phyloP scores from a whole-genome alignment of 2,329 filamentous ascomycete genomes.

The Blumeria graminis region DNA sequence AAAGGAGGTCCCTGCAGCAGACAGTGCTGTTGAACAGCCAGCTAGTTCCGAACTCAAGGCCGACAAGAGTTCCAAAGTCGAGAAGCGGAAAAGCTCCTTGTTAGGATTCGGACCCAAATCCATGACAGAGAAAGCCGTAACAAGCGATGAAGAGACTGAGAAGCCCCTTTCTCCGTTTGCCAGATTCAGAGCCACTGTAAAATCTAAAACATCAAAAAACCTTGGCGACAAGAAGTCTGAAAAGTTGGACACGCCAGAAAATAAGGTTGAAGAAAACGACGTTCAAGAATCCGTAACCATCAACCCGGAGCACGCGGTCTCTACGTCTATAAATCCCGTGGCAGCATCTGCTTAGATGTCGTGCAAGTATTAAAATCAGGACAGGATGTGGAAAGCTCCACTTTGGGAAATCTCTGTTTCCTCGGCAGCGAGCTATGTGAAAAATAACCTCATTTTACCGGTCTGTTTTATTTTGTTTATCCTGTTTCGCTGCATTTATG shows the following conservation, averaged over 20 bases:
- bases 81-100: constrained; percentile 37
- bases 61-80: constrained; percentile 18
- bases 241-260: constrained; percentile 17
- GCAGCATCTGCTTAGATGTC: constrained; percentile 13
- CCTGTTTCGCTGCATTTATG: constrained; percentile 10
- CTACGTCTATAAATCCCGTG: constrained; percentile 11
- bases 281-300: constrained; percentile 4
- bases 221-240: constrained; percentile 24
- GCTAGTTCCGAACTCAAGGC: constrained; percentile 18
- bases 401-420: not conserved
- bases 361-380: constrained; percentile 3
- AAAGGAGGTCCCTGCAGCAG: constrained; percentile 10
- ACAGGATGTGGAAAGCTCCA: not conserved
- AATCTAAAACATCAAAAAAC: constrained; percentile 15
- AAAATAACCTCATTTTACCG: not conserved
- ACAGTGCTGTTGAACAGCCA: constrained; percentile 14
- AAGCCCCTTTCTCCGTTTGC: constrained; percentile 15
- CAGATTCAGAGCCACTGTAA: constrained; percentile 16
- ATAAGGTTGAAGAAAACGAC: constrained; percentile 11
- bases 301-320: constrained; percentile 3
- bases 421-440: not conserved
- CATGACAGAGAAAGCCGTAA: constrained; percentile 17
- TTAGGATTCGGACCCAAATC: constrained; percentile 29
- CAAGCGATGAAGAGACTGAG: constrained; percentile 21
- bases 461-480: not conserved